phyloP scores from a whole-genome alignment of 768 basidiomycete species.

The Boletus rufocinnamomeus region DNA sequence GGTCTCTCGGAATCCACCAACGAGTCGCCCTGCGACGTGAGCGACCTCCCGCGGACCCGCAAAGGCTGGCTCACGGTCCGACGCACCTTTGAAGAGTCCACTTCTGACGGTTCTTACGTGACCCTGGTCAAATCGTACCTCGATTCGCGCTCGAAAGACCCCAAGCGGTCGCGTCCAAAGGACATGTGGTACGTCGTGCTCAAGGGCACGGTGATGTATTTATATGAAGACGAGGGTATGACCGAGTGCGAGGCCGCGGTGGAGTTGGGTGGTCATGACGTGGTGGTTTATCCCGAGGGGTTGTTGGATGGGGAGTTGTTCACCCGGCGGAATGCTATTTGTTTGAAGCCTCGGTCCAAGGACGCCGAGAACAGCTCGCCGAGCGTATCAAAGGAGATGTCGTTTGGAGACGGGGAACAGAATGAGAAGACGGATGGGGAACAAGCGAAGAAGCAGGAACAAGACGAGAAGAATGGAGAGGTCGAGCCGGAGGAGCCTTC shows the following conservation, averaged over 20 bases:
- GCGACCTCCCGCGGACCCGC: constrained; percentile 64
- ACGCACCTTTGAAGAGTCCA: constrained; percentile 70
- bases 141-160: constrained; percentile 82
- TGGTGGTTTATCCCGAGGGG: constrained; percentile 72
- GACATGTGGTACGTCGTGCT: constrained; percentile 93
- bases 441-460: constrained; percentile 33
- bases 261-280: constrained; percentile 77
- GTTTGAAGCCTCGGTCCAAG: constrained; percentile 56
- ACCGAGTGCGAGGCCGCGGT: constrained; percentile 90
- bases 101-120: constrained; percentile 69
- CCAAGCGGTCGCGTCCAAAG: constrained; percentile 79
- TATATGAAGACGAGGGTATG: constrained; percentile 93
- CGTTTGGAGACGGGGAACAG: constrained; percentile 29
- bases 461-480: constrained; percentile 39
- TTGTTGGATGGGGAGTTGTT: constrained; percentile 88
- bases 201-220: constrained; percentile 87
- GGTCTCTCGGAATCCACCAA: constrained; percentile 30
- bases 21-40: constrained; percentile 34
- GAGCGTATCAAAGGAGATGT: constrained; percentile 57
- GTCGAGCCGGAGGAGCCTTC: constrained; percentile 51
- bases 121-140: constrained; percentile 78
- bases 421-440: constrained; percentile 31
- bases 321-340: constrained; percentile 87
- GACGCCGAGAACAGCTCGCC: constrained; percentile 42
- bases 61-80: constrained; percentile 86